Evolutionary conservation across 805 yeast species (phyloP).

Genomic region (Suhomyces canberraensis): DNA sequence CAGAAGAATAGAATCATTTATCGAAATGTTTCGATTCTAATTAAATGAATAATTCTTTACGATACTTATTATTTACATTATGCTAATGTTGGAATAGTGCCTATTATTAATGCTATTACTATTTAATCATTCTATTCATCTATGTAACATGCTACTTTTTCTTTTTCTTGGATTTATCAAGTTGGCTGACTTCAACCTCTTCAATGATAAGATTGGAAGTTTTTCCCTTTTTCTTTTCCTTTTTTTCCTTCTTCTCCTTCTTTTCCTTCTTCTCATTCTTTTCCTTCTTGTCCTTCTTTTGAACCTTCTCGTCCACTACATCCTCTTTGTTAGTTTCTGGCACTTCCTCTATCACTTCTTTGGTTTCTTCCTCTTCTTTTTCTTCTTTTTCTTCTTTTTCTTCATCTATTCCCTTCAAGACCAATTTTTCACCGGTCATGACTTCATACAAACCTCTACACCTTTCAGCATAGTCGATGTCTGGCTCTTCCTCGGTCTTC

Average conservation of each 20-base stretch:
- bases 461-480: conserved; percentile 38
- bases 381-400: conserved; percentile 8
- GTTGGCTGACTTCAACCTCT: conserved; percentile 7
- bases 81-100: no score
- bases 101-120: no score
- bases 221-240: conserved; percentile 11
- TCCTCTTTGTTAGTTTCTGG: conserved; percentile 2
- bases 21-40: no score
- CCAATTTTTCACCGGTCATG: conserved; percentile 34
- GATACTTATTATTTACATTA: no score
- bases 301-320: conserved; percentile 6
- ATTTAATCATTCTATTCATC: no score
- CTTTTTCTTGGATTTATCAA: conserved; percentile 5
- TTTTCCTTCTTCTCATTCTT: conserved; percentile 12
- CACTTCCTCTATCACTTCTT: conserved; percentile 8
- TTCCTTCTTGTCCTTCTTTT: conserved; percentile 8
- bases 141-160: no score
- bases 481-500: conserved; percentile 20
- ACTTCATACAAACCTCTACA: conserved; percentile 35
- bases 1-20: no score
- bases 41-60: no score
- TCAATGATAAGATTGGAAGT: conserved; percentile 7
- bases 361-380: conserved; percentile 9
- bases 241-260: conserved; percentile 13
- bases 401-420: conserved; percentile 25